Evolutionary conservation across 2,329 filamentous ascomycete species (phyloP).

Genomic region (Neofusicoccum parvum): DNA sequence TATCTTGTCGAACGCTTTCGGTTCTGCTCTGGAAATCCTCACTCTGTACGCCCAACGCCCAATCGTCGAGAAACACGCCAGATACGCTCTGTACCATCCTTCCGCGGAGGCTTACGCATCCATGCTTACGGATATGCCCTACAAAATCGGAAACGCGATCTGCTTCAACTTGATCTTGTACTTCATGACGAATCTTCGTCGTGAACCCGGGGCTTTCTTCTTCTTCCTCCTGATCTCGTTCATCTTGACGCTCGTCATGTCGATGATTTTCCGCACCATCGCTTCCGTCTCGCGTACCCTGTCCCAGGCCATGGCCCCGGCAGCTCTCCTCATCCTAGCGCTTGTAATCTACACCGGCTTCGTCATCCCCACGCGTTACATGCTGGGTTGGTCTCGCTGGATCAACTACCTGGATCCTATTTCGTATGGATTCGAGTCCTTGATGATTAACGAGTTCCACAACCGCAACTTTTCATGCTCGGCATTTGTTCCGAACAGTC

Average conservation of each 20-base stretch:
- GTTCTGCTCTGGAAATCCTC: slow-evolving; percentile 74
- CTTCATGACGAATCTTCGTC: slow-evolving; percentile 52
- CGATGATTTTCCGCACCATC: slow-evolving; percentile 48
- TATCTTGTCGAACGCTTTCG: slow-evolving; percentile 77
- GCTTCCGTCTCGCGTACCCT: slow-evolving; percentile 70
- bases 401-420: slow-evolving; percentile 78
- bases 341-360: slow-evolving; percentile 65
- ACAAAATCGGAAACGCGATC: slow-evolving; percentile 46
- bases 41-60: slow-evolving; percentile 81
- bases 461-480: slow-evolving; percentile 57
- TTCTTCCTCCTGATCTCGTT: slow-evolving; percentile 50
- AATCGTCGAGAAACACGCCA: slow-evolving; percentile 83
- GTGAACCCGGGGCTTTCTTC: slow-evolving; percentile 51
- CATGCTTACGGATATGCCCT: slow-evolving; percentile 49
- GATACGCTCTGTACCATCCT: slow-evolving; percentile 84
- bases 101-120: slow-evolving; percentile 78
- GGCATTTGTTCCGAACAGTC: slow-evolving; percentile 40
- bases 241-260: slow-evolving; percentile 47
- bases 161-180: slow-evolving; percentile 52
- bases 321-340: slow-evolving; percentile 59
- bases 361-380: slow-evolving; percentile 55
- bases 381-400: slow-evolving; percentile 79
- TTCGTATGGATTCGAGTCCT: slow-evolving; percentile 73
- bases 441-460: slow-evolving; percentile 79
- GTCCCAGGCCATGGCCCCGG: slow-evolving; percentile 56